A percentile compares a stretch with the other conserved stretches of the same genome.
Evolutionary conservation across 148 eudicot species (phyloP).

Genomic region (Rhododendron simsii): DNA sequence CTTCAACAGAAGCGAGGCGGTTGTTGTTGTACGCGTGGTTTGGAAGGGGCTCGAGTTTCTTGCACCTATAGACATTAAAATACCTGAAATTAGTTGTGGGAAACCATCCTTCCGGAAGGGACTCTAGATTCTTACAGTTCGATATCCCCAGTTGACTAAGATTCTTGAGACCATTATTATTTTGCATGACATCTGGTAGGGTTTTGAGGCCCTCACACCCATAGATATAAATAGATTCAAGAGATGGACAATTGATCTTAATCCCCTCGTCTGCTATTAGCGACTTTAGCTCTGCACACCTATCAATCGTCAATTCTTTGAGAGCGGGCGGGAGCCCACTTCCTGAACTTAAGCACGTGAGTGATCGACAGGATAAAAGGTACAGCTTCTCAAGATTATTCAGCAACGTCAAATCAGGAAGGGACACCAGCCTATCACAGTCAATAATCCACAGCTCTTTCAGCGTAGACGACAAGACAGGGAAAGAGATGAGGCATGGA

Average conservation of each 20-base stretch:
- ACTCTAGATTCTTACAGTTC: too few relatives aligned
- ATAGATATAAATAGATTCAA: neutral
- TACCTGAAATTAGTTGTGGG: too few relatives aligned
- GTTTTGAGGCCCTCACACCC: neutral
- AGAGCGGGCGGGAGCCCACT: too few relatives aligned
- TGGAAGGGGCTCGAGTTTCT: too few relatives aligned
- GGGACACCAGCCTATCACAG: neutral
- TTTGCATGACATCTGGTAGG: neutral
- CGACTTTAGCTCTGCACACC: neutral
- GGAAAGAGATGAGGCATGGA: neutral
- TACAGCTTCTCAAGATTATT: neutral
- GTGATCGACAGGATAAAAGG: accelerated
- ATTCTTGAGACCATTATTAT: neutral
- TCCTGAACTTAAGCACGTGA: neutral
- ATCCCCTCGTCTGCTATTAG: neutral
- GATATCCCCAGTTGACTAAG: neutral
- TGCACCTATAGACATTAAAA: too few relatives aligned
- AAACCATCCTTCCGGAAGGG: too few relatives aligned
- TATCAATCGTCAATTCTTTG: accelerated
- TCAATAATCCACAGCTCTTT: accelerated
- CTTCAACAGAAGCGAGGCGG: too few relatives aligned
- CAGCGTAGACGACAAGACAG: neutral
- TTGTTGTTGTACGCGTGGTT: too few relatives aligned
- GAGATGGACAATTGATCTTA: neutral
- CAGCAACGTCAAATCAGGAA: neutral